Evolutionary conservation across 129 eudicot genomes (phyloP), one percentile per base, ranked within the genome.

Genomic region (Mikania micrantha): DNA sequence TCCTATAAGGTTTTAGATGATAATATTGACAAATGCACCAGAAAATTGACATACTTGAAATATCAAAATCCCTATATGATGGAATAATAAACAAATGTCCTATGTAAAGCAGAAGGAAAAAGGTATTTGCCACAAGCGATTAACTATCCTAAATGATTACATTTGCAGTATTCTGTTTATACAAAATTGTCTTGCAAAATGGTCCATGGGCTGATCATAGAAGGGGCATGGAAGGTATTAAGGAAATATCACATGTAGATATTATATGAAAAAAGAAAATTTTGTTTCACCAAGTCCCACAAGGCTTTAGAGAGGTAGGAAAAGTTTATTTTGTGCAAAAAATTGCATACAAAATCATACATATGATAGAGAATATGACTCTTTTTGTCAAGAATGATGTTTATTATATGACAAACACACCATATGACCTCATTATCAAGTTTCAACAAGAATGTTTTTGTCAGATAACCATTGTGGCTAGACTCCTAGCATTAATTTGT

Each of bases 41-140:
- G 25, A 42, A 22, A 9, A 15, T 42, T 56, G 13, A 9, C 57
- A 65, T 27, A 44, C 2, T n/a, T 13, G 31, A 41, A n/a, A 42
- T 44, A 65, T 27, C 57, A 44, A 13, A 64, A 65, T 42, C 70
- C 41, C 12, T 44, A 25, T 36, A 65, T 19, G 9, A n/a, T 41
- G 70, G 56, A 31, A 40, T 25, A 6, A 64, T 17, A 65, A 40
- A 20, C 20, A 42, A 42, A 25, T 39, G 39, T 45, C 40, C 53
- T 41, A 28, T 42, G 53, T 10, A 25, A 65, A 42, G 41, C 57
- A 65, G 9, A n/a, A 65, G 57, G 70, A 56, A 56, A 56, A 7
- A 56, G 28, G 20, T 15, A 65, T 47, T 41, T 44, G 27, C 70
- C 70, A 65, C 24, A 27, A 65, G 56, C 42, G 57, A 25, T 44